A percentile compares a stretch with the other conserved stretches of the same genome.
phyloP scores from a whole-genome alignment of 2,329 filamentous ascomycete species.

The Emergomyces orientalis region DNA sequence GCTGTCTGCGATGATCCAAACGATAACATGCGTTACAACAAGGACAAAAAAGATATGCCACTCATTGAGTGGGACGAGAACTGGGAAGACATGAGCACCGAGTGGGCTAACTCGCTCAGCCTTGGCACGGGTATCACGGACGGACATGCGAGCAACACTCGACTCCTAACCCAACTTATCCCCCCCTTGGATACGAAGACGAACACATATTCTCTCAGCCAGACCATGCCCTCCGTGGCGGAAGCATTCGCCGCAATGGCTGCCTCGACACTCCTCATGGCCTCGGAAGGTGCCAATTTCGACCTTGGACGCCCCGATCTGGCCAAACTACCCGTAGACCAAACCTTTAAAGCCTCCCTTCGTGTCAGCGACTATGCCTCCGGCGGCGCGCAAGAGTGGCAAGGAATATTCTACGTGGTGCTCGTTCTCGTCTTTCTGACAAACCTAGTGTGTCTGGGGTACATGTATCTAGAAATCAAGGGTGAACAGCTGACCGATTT shows the following conservation, averaged over 20 bases:
- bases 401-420: constrained; percentile 58
- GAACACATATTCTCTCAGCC: constrained; percentile 34
- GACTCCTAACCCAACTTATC: constrained; percentile 49
- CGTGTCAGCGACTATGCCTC: constrained; percentile 61
- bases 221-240: constrained; percentile 55
- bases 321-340: constrained; percentile 10
- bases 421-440: constrained; percentile 57
- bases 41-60: constrained; percentile 28
- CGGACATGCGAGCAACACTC: constrained; percentile 50
- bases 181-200: constrained; percentile 28
- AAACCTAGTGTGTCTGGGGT: constrained; percentile 56
- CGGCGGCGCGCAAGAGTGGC: constrained; percentile 51
- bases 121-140: constrained; percentile 48
- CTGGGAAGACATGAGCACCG: constrained; percentile 47
- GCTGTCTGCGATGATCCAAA: constrained; percentile 52
- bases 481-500: constrained; percentile 64
- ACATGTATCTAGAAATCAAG: constrained; percentile 48
- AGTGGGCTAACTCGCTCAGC: constrained; percentile 49
- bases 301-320: constrained; percentile 40
- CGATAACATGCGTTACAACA: constrained; percentile 49
- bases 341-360: constrained; percentile 53
- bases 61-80: constrained; percentile 31
- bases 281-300: constrained; percentile 52
- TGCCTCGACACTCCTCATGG: constrained; percentile 56
- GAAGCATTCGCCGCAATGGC: constrained; percentile 65